A percentile compares a stretch with the other conserved stretches of the same genome.
These are phyloP conservation scores for Arxiozyma heterogenica DNA, from an alignment of 1,139 yeast genomes.

Conservation along the genomic window DNA sequence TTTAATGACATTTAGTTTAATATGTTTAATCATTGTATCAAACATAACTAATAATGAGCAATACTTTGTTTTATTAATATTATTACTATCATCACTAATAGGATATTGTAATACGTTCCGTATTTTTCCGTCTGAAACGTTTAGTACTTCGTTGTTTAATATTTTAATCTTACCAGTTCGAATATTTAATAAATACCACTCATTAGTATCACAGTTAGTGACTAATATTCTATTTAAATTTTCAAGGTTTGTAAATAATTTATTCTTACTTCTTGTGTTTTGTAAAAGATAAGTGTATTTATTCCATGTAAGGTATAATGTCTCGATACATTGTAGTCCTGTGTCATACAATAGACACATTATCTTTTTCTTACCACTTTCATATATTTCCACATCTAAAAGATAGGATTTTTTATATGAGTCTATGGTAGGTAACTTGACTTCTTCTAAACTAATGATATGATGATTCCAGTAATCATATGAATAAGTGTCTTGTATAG, in stretches of 20 bases:
- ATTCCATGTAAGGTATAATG: constrained; percentile 17
- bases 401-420: background rate
- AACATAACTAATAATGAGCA: constrained; percentile 2
- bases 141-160: constrained; percentile 2
- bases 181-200: constrained; percentile 24
- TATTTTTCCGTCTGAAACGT: constrained; percentile 2
- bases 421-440: background rate
- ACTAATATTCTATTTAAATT: constrained; percentile 24
- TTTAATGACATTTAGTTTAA: constrained; percentile 4
- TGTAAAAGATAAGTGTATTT: constrained; percentile 18
- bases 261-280: constrained; percentile 20
- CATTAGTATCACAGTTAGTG: constrained; percentile 14
- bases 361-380: constrained; percentile 4
- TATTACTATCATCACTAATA: background rate
- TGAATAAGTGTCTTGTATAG: background rate
- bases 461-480: background rate
- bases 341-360: constrained; percentile 15
- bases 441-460: background rate
- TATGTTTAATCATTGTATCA: constrained; percentile 11
- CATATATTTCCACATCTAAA: constrained; percentile 1
- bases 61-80: background rate
- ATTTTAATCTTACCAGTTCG: constrained; percentile 20
- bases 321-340: constrained; percentile 18
- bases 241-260: constrained; percentile 17
- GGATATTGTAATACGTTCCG: constrained; percentile 12